A percentile compares a stretch with the other conserved stretches of the same genome.
Conservation (phyloP, 768 basidiomycete species). For the Rhizopogon vinicolor region DNA sequence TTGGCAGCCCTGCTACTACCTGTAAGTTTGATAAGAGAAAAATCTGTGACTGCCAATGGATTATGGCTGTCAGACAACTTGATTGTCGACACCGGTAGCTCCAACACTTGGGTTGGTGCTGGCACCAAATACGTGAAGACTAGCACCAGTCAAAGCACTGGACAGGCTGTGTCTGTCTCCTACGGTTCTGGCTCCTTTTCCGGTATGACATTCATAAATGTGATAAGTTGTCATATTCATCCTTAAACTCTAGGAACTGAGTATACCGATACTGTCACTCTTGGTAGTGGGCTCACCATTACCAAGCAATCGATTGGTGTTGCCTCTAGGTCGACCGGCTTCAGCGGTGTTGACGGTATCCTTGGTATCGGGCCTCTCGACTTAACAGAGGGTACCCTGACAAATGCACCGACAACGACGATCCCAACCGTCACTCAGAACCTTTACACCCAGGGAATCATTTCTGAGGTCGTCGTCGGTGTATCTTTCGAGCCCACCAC, state of each 20-base stretch:
- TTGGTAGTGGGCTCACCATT: conserved; percentile 49
- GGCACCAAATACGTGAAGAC: conserved; percentile 37
- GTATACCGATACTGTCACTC: conserved; percentile 50
- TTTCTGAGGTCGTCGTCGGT: conserved; percentile 37
- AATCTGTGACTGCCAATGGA: neutral
- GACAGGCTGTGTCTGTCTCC: conserved; percentile 34
- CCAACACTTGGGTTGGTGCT: conserved; percentile 65
- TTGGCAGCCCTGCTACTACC: conserved; percentile 50
- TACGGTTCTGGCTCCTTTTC: conserved; percentile 63
- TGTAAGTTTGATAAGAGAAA: conserved; percentile 30
- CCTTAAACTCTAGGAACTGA: conserved; percentile 30
- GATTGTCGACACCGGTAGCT: conserved; percentile 47
- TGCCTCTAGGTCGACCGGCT: conserved; percentile 40
- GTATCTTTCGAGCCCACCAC: conserved; percentile 48
- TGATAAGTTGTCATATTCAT: neutral
- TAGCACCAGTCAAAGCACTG: conserved; percentile 37
- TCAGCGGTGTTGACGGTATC: conserved; percentile 55
- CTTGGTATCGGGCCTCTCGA: conserved; percentile 59
- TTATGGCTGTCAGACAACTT: conserved; percentile 35
- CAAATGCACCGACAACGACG: neutral
- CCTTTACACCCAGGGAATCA: conserved; percentile 36
- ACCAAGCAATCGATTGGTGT: conserved; percentile 61
- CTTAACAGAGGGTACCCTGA: conserved; percentile 41
- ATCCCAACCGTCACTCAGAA: conserved; percentile 60
- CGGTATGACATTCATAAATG: conserved; percentile 28